Conservation (phyloP, 108 stramenopile species). For the Poteriospumella lacustris region DNA sequence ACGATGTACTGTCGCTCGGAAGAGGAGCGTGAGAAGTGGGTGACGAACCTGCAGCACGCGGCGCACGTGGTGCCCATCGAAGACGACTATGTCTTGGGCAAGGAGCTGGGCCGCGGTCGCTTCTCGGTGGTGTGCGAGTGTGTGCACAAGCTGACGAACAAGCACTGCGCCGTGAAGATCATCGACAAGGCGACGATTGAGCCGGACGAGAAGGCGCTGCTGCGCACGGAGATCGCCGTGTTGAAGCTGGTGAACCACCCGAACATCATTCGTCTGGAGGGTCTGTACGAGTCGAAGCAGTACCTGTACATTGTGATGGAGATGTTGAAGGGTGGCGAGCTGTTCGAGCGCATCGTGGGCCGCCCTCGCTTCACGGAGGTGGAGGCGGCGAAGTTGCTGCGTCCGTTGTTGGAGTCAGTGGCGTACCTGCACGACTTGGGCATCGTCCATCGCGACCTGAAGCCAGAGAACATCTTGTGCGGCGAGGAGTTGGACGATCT, state of each 20-base stretch:
- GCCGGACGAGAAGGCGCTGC: conserved; percentile 23
- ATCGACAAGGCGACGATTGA: conserved; percentile 25
- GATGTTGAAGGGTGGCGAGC: conserved; percentile 69
- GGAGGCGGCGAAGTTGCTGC: conserved; percentile 43
- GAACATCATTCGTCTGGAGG: conserved; percentile 48
- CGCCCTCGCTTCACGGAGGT: conserved; percentile 49
- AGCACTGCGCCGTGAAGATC: conserved; percentile 20
- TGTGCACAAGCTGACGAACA: conserved; percentile 12
- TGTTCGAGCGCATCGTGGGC: conserved; percentile 59
- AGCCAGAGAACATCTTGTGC: conserved; percentile 60
- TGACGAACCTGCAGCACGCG: conserved; percentile 17
- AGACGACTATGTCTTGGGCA: conserved; percentile 28
- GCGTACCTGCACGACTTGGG: conserved; percentile 58
- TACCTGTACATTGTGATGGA: conserved; percentile 75
- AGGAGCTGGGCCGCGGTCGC: conserved; percentile 27
- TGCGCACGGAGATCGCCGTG: conserved; percentile 42
- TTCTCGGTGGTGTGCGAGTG: conserved; percentile 28
- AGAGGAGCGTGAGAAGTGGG: conserved; percentile 17
- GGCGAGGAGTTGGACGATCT: conserved; percentile 55
- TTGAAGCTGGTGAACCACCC: conserved; percentile 52
- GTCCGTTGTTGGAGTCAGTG: conserved; percentile 50
- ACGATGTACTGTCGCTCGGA: neutral
- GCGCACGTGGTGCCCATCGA: conserved; percentile 30
- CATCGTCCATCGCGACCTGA: conserved; percentile 56
- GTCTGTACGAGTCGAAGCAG: conserved; percentile 51